A percentile compares a stretch with the other conserved stretches of the same genome.
phyloP scores from a whole-genome alignment of 177 flowering plant species.

The Vitis hybrid region DNA sequence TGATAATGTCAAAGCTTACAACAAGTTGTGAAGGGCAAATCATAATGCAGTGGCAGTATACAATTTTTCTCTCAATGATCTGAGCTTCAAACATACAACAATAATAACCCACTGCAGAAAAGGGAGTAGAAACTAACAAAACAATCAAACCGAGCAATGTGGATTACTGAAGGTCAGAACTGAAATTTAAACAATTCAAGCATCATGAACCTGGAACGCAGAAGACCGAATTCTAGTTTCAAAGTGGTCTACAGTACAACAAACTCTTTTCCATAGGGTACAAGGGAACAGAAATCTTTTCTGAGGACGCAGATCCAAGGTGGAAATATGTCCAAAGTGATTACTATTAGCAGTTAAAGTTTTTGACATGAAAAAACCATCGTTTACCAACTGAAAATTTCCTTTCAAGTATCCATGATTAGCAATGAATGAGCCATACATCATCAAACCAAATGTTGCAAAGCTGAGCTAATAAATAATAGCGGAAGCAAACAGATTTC shows the following conservation, averaged over 20 bases:
- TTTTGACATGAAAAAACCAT: neutral
- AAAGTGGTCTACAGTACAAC: neutral
- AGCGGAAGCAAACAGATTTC: neutral
- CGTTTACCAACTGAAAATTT: neutral
- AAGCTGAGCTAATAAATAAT: neutral
- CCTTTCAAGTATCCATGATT: neutral
- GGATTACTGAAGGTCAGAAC: neutral
- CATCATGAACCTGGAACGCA: neutral
- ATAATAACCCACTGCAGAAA: neutral
- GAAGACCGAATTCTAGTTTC: neutral
- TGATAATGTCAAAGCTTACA: conserved; percentile 6
- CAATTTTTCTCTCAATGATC: neutral
- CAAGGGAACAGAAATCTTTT: neutral
- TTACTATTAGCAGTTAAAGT: neutral
- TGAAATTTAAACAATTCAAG: neutral
- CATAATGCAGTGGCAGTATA: neutral
- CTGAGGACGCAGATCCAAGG: neutral
- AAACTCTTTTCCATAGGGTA: neutral
- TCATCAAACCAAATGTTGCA: neutral
- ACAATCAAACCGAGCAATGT: neutral
- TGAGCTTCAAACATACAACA: neutral
- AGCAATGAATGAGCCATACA: neutral
- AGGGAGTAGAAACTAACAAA: too few species aligned
- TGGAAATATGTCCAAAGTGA: neutral
- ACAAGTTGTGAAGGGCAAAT: neutral